Evolutionary conservation across 306 rosid species (phyloP), one percentile per base, ranked within the genome.

Genomic region (Lathyrus sativus): DNA sequence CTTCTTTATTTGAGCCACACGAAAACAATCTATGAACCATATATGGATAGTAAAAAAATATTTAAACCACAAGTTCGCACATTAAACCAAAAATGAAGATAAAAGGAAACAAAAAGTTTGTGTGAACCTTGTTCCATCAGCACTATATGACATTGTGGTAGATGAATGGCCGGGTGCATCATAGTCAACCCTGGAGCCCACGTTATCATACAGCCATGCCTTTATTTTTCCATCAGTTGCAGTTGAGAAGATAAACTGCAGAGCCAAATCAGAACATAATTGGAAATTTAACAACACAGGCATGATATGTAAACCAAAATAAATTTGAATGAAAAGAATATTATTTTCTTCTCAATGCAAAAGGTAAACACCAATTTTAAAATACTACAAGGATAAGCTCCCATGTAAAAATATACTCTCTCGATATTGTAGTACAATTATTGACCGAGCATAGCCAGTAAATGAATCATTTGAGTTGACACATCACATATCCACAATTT

Each of bases 161-260:
- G 95, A 80, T 12, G 99, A 95, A 78, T 88, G 96, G 65, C 99
- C 97, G 0, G 99, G 97, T 41, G 97, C 99, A 77, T 95, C 97
- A 72, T 95, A 95, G 74, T 95, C 96, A 77, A 95, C 99, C 85
- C 99, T 88, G 60, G 99, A 91, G 63, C 99, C 99, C 85, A 87
- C 5, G 77, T 82, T 88, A 87, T 91, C 99, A 80, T 95, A 95
- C 85, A 95, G 75, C 97, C 99, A 95, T 57, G 99, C 99, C 89
- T 95, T 95, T 84, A 95, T 95, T 87, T 95, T 91, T 56, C 99
- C 99, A 80, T 95, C 99, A 55, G 92, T 84, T 70, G 99, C 99
- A 35, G 97, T 95, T 38, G 99, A 95, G 85, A 95, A 95, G 72
- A 95, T 91, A 71, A 95, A 95, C 99, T 95, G 87, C 54, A 74